Evolutionary conservation across 257 asterid species (phyloP), one percentile per base, ranked within the genome.

Genomic region (Solanum dulcamara): DNA sequence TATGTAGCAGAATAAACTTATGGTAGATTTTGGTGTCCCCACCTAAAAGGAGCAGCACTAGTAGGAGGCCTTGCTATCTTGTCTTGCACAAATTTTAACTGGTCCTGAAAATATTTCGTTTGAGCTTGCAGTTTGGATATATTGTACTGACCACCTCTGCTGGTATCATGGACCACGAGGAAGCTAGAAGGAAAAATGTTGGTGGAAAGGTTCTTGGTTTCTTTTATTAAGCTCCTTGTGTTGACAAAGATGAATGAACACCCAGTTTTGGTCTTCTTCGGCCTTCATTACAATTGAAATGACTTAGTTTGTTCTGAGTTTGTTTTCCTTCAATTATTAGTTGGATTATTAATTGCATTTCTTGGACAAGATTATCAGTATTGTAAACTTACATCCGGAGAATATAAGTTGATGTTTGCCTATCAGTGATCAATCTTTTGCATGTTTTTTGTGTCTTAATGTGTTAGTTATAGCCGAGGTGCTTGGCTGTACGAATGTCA

Each of bases 141-240:
- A 72, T 72, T 6, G 53, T 72, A 3, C 55, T 72, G 20, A 72
- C 81, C 13, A 72, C 53, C 32, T 72, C 81, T 24, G 81, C 81
- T 7, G 81, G 35, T 11, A 72, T 72, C 32, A 38, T 72, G 81
- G 81, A 72, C 81, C 35, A 72, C 1, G 81, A 72, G 81, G 81
- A 72, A 12, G 81, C 81, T n/a, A 38, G 81, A 40, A 72, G 81
- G 81, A 38, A 38, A 22, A 72, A 38, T 38, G 81, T 72, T 40
- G 81, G 81, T 72, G 81, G 81, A n/a, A 72, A 72, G 33, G 81
- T 72, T 40, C 81, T 72, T 38, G 81, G 81, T 72, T 72, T 72
- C 81, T 72, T 72, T 72, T 72, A 40, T 72, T 72, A 72, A 40
- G n/a, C 32, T 68, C 14, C 46, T 40, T n/a, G 18, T 72, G 55